phyloP scores from a whole-genome alignment of 148 eudicot species.

The Arbutus unedo region DNA sequence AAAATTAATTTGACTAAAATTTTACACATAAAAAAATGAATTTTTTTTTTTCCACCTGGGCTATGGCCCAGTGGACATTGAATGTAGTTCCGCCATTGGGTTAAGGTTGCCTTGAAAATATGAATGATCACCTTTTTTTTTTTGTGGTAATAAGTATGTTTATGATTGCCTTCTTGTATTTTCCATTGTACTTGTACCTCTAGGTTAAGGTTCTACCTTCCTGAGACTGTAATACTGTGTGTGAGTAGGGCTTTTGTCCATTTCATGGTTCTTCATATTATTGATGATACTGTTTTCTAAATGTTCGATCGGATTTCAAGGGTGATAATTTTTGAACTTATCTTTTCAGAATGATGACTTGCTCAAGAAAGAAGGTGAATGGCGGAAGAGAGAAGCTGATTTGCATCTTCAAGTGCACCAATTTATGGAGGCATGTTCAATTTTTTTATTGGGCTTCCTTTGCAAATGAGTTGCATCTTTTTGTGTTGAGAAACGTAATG shows the following conservation, averaged over 20 bases:
- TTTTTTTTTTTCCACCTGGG: too few relatives aligned
- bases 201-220: background rate
- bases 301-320: background rate
- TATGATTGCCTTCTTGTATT: background rate
- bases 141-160: background rate
- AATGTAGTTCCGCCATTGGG: too few relatives aligned
- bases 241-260: background rate
- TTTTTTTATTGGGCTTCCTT: background rate
- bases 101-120: background rate
- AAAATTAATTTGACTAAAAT: too few relatives aligned
- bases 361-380: slow-evolving; percentile 47
- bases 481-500: background rate
- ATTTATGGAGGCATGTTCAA: slow-evolving; percentile 47
- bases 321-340: slow-evolving; percentile 1
- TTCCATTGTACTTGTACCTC: background rate
- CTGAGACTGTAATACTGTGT: background rate
- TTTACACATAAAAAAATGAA: too few relatives aligned
- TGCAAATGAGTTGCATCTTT: background rate
- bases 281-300: background rate
- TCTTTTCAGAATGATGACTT: slow-evolving; percentile 53
- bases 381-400: slow-evolving; percentile 59
- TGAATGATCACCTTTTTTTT: background rate
- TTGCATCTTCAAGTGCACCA: slow-evolving; percentile 41
- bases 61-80: too few relatives aligned
- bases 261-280: background rate